Evolutionary conservation across 1,284 basidiomycete genomes (phyloP).

Genomic region (Tilletiopsis washingtonensis): DNA sequence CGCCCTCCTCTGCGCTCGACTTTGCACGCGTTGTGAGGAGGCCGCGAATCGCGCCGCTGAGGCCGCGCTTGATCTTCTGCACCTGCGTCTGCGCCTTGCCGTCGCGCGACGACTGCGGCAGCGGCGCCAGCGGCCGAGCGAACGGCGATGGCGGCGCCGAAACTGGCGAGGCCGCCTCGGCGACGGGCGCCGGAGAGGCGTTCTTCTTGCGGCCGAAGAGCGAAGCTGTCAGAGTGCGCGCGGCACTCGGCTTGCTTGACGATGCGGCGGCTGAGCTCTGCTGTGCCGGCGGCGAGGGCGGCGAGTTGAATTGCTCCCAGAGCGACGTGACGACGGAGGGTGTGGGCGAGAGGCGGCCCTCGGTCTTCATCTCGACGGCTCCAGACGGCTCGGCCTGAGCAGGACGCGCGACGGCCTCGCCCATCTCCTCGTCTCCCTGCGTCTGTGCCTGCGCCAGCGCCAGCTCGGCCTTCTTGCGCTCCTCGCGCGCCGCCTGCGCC

Average conservation of each 20-base stretch:
- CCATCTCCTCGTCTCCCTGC: slow-evolving; percentile 11
- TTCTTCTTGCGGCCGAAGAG: neutral
- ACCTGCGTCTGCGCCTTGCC: too few species aligned
- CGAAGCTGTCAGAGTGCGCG: neutral
- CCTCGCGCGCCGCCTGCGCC: neutral
- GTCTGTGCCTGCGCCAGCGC: slow-evolving; percentile 1
- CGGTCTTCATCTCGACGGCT: neutral
- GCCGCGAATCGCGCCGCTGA: too few species aligned
- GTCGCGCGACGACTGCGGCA: too few species aligned
- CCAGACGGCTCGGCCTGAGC: neutral
- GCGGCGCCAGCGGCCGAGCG: neutral
- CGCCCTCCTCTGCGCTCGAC: too few species aligned
- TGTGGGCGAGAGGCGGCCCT: neutral
- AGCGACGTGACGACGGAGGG: neutral
- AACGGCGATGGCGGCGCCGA: slow-evolving; percentile 1
- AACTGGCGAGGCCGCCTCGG: neutral
- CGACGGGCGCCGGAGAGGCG: neutral
- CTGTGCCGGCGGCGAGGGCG: too few species aligned
- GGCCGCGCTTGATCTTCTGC: too few species aligned
- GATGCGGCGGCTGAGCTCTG: neutral
- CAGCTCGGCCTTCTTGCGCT: neutral
- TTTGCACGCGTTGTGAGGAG: too few species aligned
- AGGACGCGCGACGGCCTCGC: neutral
- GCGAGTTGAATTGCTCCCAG: neutral
- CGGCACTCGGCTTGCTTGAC: neutral